Conservation (phyloP, 1,284 basidiomycete genomes). For the Tylopilus sp. region DNA sequence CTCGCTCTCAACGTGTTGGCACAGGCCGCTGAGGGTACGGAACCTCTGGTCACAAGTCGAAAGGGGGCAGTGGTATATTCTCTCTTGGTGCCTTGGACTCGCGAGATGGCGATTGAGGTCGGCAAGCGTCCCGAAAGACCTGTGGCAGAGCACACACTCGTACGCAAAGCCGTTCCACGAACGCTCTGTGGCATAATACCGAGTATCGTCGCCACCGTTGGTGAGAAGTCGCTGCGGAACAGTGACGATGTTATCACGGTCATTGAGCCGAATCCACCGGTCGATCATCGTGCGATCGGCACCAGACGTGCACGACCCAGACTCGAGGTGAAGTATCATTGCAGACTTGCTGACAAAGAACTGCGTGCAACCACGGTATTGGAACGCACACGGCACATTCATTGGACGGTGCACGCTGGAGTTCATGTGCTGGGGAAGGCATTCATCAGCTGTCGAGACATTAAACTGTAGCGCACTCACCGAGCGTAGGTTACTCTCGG, state of each 20-base stretch:
- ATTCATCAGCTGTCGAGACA: background rate
- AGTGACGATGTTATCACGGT: constrained; percentile 37
- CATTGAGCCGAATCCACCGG: constrained; percentile 35
- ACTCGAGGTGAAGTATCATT: constrained; percentile 49
- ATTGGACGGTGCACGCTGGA: constrained; percentile 41
- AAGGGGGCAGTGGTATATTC: constrained; percentile 46
- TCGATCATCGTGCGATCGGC: constrained; percentile 37
- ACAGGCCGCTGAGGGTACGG: constrained; percentile 47
- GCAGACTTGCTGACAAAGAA: constrained; percentile 46
- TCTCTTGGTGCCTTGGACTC: constrained; percentile 48
- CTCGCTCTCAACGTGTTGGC: constrained; percentile 58
- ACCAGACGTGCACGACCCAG: constrained; percentile 43
- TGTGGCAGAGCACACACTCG: constrained; percentile 57
- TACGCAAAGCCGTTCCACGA: constrained; percentile 50
- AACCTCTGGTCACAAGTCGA: constrained; percentile 41
- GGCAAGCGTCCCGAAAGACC: constrained; percentile 35
- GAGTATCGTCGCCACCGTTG: constrained; percentile 2
- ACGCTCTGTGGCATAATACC: constrained; percentile 39
- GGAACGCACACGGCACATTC: constrained; percentile 41
- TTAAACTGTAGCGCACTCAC: constrained; percentile 2
- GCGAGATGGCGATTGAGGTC: constrained; percentile 53
- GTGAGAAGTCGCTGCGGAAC: constrained; percentile 39
- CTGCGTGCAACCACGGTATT: constrained; percentile 36
- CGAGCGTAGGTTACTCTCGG: constrained; percentile 37
- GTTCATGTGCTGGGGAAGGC: constrained; percentile 35